Base-by-base conservation (phyloP, 2,329 filamentous ascomycete genomes). In the Sclerotinia sclerotiorum region DNA sequence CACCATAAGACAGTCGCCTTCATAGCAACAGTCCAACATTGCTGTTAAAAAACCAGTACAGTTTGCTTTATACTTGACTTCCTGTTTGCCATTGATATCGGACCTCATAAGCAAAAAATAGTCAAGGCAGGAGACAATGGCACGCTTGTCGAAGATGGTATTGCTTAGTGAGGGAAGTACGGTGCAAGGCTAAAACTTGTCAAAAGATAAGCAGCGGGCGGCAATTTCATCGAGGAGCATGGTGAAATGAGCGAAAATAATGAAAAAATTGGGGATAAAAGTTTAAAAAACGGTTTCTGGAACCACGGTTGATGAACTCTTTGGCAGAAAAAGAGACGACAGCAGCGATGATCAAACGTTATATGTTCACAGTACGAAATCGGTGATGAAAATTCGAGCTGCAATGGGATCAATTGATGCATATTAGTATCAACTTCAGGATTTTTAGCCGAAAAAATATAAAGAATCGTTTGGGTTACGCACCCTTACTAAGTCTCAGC, bases 11-110 rank as follows among this genome's bases (percentile, higher is more conserved):
- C 49, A 11, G 49, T 32, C n/a, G 15, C 49, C 7, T 56, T 44
- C 11, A 39, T 56, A n/a, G 24, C 19, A 29, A 5, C 35, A 27
- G 62, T 24, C 62, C 62, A 65, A 46, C 48, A 65, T 46, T 44
- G n/a, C 35, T 32, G 21, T 15, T 29, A 7, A 15, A 65, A 65
- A 35, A 2, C 32, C 27, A 64, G 8, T 24, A 5, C 6, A 13
- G 24, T 24, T 39, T n/a, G 13, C 35, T 21, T n/a, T n/a, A 24
- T 55, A 56, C 19, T 42, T 49, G 21, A 56, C 24, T 13, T 55
- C 17, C 24, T 44, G 58, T n/a, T 29, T 8, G 10, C 58, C 44
- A 24, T 62, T 62, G 42, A 49, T 46, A 32, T 24, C 11, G n/a
- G 17, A 15, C 2, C 58, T 29, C 44, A 62, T 62, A 35, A 35